Evolutionary conservation across 2,329 filamentous ascomycete species (phyloP).

Genomic region (Neonectria faginata): DNA sequence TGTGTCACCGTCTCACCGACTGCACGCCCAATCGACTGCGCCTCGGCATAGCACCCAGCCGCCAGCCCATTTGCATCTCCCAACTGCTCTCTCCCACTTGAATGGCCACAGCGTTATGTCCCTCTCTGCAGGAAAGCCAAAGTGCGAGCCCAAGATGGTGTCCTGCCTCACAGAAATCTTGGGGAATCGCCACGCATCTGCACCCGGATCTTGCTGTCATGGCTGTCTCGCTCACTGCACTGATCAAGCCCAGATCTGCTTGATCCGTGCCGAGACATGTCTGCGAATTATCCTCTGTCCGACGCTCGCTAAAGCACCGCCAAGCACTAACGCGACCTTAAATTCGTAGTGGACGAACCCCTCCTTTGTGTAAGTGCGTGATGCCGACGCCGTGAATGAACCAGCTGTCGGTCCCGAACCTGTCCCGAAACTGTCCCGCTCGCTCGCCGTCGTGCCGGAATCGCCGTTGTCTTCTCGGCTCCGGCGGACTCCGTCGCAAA

Average conservation of each 20-base stretch:
- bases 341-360: constrained; percentile 2
- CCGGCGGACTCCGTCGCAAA: background rate
- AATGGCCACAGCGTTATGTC: background rate
- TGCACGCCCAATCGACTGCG: constrained; percentile 16
- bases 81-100: background rate
- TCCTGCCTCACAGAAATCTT: background rate
- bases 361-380: background rate
- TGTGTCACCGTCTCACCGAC: constrained; percentile 14
- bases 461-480: background rate
- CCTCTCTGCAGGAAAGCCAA: background rate
- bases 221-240: background rate
- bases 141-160: constrained; percentile 1
- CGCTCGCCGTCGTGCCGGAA: background rate
- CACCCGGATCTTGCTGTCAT: background rate
- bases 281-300: background rate
- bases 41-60: background rate
- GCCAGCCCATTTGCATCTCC: background rate
- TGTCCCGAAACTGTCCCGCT: background rate
- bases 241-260: background rate
- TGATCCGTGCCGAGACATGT: background rate
- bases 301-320: background rate
- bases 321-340: background rate
- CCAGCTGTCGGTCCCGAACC: background rate
- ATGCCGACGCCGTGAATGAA: background rate
- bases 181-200: background rate